Percentiles rank a stretch among this genome's conserved stretches.
These are phyloP conservation scores for Phytopythium vexans DNA, from an alignment of 352 stramenopile species.

Conservation along the genomic window DNA sequence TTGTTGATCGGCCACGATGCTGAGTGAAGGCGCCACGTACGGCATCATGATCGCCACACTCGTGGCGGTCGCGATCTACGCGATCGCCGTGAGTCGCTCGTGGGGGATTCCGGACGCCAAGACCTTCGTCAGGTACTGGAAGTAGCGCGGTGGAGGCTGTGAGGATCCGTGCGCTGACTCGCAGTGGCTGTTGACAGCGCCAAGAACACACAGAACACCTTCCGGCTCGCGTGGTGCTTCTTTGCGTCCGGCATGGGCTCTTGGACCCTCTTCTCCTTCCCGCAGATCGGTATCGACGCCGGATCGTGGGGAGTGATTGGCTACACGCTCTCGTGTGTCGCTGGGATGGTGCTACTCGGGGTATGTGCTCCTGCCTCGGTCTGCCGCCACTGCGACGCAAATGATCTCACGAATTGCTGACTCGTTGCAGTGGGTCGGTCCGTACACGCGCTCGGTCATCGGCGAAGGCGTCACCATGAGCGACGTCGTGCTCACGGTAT, in stretches of 20 bases:
- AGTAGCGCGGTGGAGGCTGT: too few species aligned
- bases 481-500: slow-evolving; percentile 55
- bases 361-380: slow-evolving; percentile 11
- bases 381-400: too few species aligned
- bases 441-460: slow-evolving; percentile 53
- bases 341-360: slow-evolving; percentile 54
- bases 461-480: slow-evolving; percentile 73
- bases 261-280: slow-evolving; percentile 75
- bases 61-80: slow-evolving; percentile 53
- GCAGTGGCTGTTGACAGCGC: slow-evolving; percentile 28
- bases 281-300: slow-evolving; percentile 66
- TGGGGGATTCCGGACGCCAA: slow-evolving; percentile 51
- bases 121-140: slow-evolving; percentile 74
- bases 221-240: slow-evolving; percentile 73
- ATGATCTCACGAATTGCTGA: not conserved
- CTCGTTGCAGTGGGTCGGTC: slow-evolving; percentile 33
- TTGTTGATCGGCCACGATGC: slow-evolving; percentile 39
- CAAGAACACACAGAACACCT: slow-evolving; percentile 56
- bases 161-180: too few species aligned
- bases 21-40: slow-evolving; percentile 46
- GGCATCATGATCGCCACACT: slow-evolving; percentile 61
- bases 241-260: slow-evolving; percentile 77
- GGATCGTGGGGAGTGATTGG: slow-evolving; percentile 75
- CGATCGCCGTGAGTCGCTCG: slow-evolving; percentile 55
- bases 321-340: slow-evolving; percentile 61